These are phyloP conservation scores for Cephaloascus albidus DNA, from an alignment of 805 yeast species.

Conservation along the genomic window DNA sequence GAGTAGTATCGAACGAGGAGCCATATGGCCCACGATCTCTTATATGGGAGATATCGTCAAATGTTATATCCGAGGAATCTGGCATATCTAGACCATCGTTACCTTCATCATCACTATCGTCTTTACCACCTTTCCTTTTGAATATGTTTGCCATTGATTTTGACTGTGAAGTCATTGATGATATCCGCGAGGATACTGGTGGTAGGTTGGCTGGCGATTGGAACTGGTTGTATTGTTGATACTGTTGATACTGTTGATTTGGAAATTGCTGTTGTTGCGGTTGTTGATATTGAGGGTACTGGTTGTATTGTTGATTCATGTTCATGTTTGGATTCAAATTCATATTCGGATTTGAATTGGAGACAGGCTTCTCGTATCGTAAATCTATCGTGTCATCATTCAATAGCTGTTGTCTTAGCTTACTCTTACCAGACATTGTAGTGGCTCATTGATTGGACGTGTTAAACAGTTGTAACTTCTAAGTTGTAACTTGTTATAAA, in stretches of 20 bases:
- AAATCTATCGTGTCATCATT: slow-evolving; percentile 6
- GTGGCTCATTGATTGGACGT: too few relatives aligned
- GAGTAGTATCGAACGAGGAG: slow-evolving; percentile 45
- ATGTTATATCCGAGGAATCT: slow-evolving; percentile 36
- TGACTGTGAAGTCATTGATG: slow-evolving; percentile 28
- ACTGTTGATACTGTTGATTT: slow-evolving; percentile 2
- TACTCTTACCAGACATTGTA: slow-evolving; percentile 3
- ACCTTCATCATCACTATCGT: slow-evolving; percentile 27
- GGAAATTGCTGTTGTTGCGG: slow-evolving; percentile 5
- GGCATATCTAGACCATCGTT: slow-evolving; percentile 24
- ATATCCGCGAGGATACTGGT: slow-evolving; percentile 18
- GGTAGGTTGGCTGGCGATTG: slow-evolving; percentile 1
- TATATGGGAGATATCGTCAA: slow-evolving; percentile 54
- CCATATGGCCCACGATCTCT: slow-evolving; percentile 65
- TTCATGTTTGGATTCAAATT: background rate
- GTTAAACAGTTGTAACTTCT: too few relatives aligned
- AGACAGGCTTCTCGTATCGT: background rate
- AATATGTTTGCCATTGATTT: slow-evolving; percentile 31
- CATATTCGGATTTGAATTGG: background rate
- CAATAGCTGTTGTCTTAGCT: slow-evolving; percentile 9
- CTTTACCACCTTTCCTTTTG: slow-evolving; percentile 23
- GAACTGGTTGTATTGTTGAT: slow-evolving; percentile 1
- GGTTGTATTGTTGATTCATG: background rate
- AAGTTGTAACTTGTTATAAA: too few relatives aligned
- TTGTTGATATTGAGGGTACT: slow-evolving; percentile 1